Evolutionary conservation across 2,329 filamentous ascomycete genomes (phyloP).

Genomic region (Verticillium dahliae): DNA sequence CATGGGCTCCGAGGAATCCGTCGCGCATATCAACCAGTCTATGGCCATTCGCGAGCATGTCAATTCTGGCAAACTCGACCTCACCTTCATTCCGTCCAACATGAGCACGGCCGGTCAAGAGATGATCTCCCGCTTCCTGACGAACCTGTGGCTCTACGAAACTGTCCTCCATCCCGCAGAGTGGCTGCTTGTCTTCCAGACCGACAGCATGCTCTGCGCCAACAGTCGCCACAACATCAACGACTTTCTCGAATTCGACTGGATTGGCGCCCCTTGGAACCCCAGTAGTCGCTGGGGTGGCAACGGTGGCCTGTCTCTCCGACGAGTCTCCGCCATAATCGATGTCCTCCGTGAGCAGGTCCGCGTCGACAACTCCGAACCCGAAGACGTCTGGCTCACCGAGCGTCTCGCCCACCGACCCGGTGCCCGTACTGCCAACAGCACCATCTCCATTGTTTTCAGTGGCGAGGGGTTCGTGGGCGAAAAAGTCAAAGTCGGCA

Average conservation of each 20-base stretch:
- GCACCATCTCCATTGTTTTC: slow-evolving; percentile 39
- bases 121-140: slow-evolving; percentile 46
- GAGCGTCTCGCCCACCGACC: slow-evolving; percentile 44
- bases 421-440: slow-evolving; percentile 42
- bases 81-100: slow-evolving; percentile 44
- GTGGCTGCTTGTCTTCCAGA: slow-evolving; percentile 48
- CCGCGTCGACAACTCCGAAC: slow-evolving; percentile 33
- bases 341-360: slow-evolving; percentile 42
- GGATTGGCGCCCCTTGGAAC: slow-evolving; percentile 46
- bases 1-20: slow-evolving; percentile 42
- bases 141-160: slow-evolving; percentile 46
- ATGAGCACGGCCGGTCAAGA: slow-evolving; percentile 45
- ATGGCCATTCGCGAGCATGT: slow-evolving; percentile 38
- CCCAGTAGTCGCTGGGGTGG: slow-evolving; percentile 35
- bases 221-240: slow-evolving; percentile 40
- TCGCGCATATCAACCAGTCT: slow-evolving; percentile 35
- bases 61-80: slow-evolving; percentile 37
- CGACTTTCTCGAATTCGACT: slow-evolving; percentile 45
- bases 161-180: slow-evolving; percentile 40
- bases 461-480: slow-evolving; percentile 42
- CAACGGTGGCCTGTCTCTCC: slow-evolving; percentile 45
- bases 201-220: slow-evolving; percentile 49
- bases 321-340: slow-evolving; percentile 45
- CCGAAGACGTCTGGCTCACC: slow-evolving; percentile 52
- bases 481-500: slow-evolving; percentile 4